Evolutionary conservation across 2,329 filamentous ascomycete species (phyloP), one percentile per base, ranked within the genome.

Genomic region (Pestalotiopsis sp.): DNA sequence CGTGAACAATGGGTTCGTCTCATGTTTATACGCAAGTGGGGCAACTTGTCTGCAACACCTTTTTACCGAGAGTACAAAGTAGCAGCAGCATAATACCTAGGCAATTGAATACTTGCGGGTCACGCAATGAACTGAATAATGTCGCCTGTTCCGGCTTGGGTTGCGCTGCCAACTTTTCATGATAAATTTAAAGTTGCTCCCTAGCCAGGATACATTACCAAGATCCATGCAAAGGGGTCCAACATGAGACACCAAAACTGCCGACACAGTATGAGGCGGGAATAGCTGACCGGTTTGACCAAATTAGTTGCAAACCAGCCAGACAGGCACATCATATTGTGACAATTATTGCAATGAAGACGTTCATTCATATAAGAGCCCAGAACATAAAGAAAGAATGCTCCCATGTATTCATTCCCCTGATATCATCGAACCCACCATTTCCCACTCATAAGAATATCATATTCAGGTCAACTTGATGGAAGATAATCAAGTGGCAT

Each of bases 21-120:
- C 61, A 64, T 38, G 39, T 64, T 64, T 64, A 64, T 64, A 64
- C 17, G 39, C 22, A 24, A 52, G 61, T 64, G 61, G 61, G 61
- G 26, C 38, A 13, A 17, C 48, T 35, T 52, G 24, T 61, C n/a
- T 52, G 44, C 44, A 52, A 52, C 44, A 52, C 30, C 30, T 35
- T 52, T 52, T 52, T 52, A 20, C 35, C n/a, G 58, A 61, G 30
- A 35, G 58, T 35, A 35, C n/a, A 30, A 61, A 30, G 26, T 61
- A 20, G 30, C 11, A 30, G 26, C 40, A 20, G 30, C 11, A 58
- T 24, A 58, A 24, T 24, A 35, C 30, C 30, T 35, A 52, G 7
- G 44, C 17, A 52, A 52, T n/a, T 52, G 17, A 20, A 52, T 22
- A n/a, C 44, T 52, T 52, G 44, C 44, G 44, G 44, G 44, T 52